phyloP scores from a whole-genome alignment of 805 yeast species.

The Candida nitratophila region DNA sequence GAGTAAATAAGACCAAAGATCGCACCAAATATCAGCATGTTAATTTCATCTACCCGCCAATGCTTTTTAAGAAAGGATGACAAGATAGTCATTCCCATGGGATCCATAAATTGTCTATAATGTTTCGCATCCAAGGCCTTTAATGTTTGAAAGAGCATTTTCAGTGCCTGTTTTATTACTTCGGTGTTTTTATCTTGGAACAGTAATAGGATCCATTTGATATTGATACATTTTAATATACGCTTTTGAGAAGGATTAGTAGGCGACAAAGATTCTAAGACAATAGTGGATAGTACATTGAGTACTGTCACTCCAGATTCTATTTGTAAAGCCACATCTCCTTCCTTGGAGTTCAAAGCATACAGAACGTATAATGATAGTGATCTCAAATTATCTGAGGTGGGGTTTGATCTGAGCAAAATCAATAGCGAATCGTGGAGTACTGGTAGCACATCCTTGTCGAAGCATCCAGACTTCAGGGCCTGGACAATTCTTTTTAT shows the following conservation, averaged over 20 bases:
- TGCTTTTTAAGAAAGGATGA: slow-evolving; percentile 36
- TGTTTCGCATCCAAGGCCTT: slow-evolving; percentile 37
- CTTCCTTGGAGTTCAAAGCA: slow-evolving; percentile 32
- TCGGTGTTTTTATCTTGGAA: slow-evolving; percentile 33
- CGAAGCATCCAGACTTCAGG: slow-evolving; percentile 34
- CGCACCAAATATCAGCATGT: slow-evolving; percentile 35
- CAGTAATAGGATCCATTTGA: slow-evolving; percentile 58
- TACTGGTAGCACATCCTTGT: slow-evolving; percentile 28
- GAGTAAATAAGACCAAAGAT: slow-evolving; percentile 36
- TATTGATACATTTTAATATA: slow-evolving; percentile 47
- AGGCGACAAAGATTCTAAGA: slow-evolving; percentile 10
- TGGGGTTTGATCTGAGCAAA: slow-evolving; percentile 39
- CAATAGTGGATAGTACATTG: background rate
- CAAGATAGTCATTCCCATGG: slow-evolving; percentile 44
- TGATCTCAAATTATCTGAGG: slow-evolving; percentile 47
- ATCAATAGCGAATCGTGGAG: slow-evolving; percentile 32
- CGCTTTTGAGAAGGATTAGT: slow-evolving; percentile 23
- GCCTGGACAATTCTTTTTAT: slow-evolving; percentile 41
- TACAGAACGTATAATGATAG: slow-evolving; percentile 45
- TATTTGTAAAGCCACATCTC: slow-evolving; percentile 1
- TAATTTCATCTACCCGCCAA: slow-evolving; percentile 42
- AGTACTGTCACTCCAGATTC: background rate
- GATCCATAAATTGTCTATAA: slow-evolving; percentile 42
- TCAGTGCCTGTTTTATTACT: slow-evolving; percentile 32
- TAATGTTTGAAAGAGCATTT: slow-evolving; percentile 43